These are phyloP conservation scores for Mycogone perniciosa DNA, from an alignment of 2,329 filamentous ascomycete species.

Conservation along the genomic window DNA sequence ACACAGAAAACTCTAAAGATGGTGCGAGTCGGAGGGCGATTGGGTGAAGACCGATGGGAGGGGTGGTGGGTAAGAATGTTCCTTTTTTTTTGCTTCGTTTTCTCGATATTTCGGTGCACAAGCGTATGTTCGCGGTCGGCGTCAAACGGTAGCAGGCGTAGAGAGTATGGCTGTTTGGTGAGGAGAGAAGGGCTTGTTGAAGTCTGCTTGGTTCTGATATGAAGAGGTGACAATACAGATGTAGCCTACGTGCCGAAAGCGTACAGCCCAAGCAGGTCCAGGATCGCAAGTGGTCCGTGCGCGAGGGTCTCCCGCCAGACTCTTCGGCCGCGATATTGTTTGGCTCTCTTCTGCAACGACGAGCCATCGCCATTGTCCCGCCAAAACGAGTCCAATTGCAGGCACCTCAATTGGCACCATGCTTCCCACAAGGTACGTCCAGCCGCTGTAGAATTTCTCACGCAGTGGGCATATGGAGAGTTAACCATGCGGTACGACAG, in stretches of 20 bases:
- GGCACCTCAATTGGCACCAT: slow-evolving; percentile 24
- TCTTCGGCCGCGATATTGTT: slow-evolving; percentile 17
- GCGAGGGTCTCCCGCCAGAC: background rate
- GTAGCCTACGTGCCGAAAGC: background rate
- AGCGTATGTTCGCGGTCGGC: no score
- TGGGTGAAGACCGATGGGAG: background rate
- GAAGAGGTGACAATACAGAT: slow-evolving; percentile 3
- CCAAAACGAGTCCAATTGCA: slow-evolving; percentile 2
- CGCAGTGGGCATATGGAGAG: background rate
- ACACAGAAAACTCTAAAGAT: no score
- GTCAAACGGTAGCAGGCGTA: background rate
- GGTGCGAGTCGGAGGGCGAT: no score
- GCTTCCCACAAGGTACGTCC: slow-evolving; percentile 34
- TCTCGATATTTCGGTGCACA: no score
- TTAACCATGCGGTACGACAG: slow-evolving; percentile 22
- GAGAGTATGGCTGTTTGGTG: background rate
- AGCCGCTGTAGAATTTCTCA: background rate
- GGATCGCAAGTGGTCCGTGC: slow-evolving; percentile 17
- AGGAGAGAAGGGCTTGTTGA: background rate
- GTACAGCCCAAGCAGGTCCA: background rate
- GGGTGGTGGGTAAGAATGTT: background rate
- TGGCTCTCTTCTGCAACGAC: slow-evolving; percentile 6
- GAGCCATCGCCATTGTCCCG: background rate
- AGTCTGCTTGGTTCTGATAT: slow-evolving; percentile 1
- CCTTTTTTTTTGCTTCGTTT: no score